Evolutionary conservation across 1,284 basidiomycete species (phyloP).

Genomic region (Ganoderma lingzhi): DNA sequence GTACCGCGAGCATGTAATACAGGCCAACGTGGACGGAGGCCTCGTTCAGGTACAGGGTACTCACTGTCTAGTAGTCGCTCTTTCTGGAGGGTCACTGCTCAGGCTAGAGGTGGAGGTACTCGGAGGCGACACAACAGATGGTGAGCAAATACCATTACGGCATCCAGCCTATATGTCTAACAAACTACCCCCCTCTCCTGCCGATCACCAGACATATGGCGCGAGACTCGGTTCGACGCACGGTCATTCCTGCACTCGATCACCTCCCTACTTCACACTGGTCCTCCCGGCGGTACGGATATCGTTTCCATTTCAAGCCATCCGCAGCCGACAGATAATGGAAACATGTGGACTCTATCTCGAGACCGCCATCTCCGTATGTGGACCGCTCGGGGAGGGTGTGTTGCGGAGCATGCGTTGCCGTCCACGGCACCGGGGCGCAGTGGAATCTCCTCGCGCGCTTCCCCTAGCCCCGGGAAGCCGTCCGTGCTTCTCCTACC

Average conservation of each 20-base stretch:
- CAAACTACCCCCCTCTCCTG: neutral
- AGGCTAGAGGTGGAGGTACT: slow-evolving; percentile 71
- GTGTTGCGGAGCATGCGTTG: slow-evolving; percentile 66
- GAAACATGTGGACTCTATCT: slow-evolving; percentile 86
- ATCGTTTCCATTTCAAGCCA: slow-evolving; percentile 74
- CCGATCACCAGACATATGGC: slow-evolving; percentile 64
- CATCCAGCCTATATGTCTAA: slow-evolving; percentile 24
- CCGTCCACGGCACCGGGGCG: slow-evolving; percentile 46
- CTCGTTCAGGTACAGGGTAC: slow-evolving; percentile 78
- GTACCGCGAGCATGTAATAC: slow-evolving; percentile 74
- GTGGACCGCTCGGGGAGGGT: slow-evolving; percentile 81
- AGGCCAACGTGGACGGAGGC: slow-evolving; percentile 49
- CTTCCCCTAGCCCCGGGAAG: slow-evolving; percentile 46
- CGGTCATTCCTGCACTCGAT: slow-evolving; percentile 61
- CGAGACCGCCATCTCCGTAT: slow-evolving; percentile 85
- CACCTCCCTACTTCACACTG: slow-evolving; percentile 42
- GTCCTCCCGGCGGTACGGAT: slow-evolving; percentile 56
- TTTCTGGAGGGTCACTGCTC: slow-evolving; percentile 76
- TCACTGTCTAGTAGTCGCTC: slow-evolving; percentile 71
- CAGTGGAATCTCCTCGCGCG: slow-evolving; percentile 37
- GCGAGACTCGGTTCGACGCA: slow-evolving; percentile 68
- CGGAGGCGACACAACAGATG: slow-evolving; percentile 59
- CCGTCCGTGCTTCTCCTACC: slow-evolving; percentile 60
- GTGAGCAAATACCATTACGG: slow-evolving; percentile 47
- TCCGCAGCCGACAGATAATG: slow-evolving; percentile 76